These are phyloP conservation scores for Aureobasidium sp. DNA, from an alignment of 2,329 filamentous ascomycete species.

Conservation along the genomic window DNA sequence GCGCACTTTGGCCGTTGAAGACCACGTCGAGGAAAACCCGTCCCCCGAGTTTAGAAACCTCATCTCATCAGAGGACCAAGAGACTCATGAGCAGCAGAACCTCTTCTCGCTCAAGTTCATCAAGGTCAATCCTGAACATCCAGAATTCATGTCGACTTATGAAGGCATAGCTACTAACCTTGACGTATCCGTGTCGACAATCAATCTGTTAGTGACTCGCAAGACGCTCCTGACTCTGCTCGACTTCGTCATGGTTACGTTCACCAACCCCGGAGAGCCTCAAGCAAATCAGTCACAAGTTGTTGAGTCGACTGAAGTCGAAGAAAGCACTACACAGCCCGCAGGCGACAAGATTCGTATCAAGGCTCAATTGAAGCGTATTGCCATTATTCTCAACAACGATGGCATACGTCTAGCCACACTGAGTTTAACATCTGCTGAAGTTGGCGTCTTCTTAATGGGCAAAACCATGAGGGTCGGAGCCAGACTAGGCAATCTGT, in stretches of 20 bases:
- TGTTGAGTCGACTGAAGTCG: constrained; percentile 28
- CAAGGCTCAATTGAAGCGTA: constrained; percentile 87
- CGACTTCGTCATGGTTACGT: constrained; percentile 91
- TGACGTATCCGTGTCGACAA: constrained; percentile 84
- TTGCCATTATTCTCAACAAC: constrained; percentile 91
- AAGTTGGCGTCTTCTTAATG: constrained; percentile 81
- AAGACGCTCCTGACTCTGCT: constrained; percentile 86
- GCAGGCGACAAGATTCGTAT: constrained; percentile 77
- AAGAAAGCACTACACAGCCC: constrained; percentile 21
- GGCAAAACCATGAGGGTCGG: constrained; percentile 82
- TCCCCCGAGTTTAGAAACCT: constrained; percentile 93
- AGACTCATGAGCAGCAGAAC: constrained; percentile 64
- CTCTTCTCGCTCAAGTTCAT: constrained; percentile 85
- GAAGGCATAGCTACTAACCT: constrained; percentile 92
- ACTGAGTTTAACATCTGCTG: constrained; percentile 82
- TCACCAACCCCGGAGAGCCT: constrained; percentile 51
- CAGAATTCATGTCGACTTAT: constrained; percentile 86
- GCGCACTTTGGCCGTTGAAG: constrained; percentile 79
- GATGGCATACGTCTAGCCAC: constrained; percentile 93
- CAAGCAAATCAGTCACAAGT: constrained; percentile 24
- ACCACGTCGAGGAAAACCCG: constrained; percentile 84
- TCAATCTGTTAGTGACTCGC: constrained; percentile 90
- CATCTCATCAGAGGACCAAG: constrained; percentile 77
- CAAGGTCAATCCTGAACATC: constrained; percentile 82
- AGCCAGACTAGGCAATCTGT: constrained; percentile 79